These are phyloP conservation scores for Jacaranda mimosifolia DNA, from an alignment of 257 asterid genomes.

Conservation along the genomic window DNA sequence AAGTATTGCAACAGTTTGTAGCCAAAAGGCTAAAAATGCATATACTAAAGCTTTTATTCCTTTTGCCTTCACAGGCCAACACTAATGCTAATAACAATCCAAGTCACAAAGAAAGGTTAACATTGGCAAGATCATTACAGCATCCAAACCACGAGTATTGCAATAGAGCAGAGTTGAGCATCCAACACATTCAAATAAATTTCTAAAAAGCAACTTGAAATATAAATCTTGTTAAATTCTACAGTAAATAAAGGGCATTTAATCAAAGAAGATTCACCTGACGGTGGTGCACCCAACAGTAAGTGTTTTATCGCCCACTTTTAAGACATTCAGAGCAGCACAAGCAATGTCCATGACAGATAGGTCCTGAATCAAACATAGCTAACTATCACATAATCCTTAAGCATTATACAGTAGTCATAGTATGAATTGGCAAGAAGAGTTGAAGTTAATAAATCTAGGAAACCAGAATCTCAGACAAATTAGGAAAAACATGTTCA, in stretches of 20 bases:
- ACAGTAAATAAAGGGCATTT: slow-evolving; percentile 23
- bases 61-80: no score
- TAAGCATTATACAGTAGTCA: slow-evolving; percentile 31
- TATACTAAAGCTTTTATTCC: no score
- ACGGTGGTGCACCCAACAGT: slow-evolving; percentile 66
- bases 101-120: no score
- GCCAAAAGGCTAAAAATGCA: no score
- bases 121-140: no score
- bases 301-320: slow-evolving; percentile 69
- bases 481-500: neutral
- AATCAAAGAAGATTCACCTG: slow-evolving; percentile 47
- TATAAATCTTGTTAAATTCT: no score
- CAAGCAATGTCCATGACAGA: slow-evolving; percentile 69
- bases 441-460: slow-evolving; percentile 8
- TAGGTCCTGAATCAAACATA: slow-evolving; percentile 54
- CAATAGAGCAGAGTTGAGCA: no score
- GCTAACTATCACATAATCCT: slow-evolving; percentile 29
- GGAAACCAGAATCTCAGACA: slow-evolving; percentile 21
- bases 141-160: no score
- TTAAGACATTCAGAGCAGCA: slow-evolving; percentile 68
- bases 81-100: no score
- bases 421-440: slow-evolving; percentile 26
- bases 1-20: no score
- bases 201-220: no score
- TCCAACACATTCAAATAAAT: no score